Evolutionary conservation across 257 asterid genomes (phyloP).

Genomic region (Nicotiana noctiflora): DNA sequence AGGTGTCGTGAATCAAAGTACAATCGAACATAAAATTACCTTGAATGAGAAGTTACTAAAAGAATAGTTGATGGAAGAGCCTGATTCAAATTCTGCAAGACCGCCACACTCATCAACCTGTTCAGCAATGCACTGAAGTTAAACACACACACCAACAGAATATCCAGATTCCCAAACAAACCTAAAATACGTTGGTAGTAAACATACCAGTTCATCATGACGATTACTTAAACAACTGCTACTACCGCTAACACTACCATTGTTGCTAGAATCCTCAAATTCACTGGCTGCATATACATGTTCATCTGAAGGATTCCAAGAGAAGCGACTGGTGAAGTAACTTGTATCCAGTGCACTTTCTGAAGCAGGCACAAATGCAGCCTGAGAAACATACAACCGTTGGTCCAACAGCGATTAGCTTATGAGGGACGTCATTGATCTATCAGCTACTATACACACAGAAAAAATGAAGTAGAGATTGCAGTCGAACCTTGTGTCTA

Average conservation of each 20-base stretch:
- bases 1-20: neutral
- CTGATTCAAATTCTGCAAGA: constrained; percentile 57
- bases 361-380: constrained; percentile 90
- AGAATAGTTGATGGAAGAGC: constrained; percentile 69
- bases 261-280: constrained; percentile 75
- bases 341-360: constrained; percentile 94
- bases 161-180: neutral
- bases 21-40: constrained; percentile 30
- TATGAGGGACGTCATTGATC: neutral
- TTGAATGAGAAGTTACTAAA: constrained; percentile 95
- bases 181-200: neutral
- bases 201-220: constrained; percentile 78
- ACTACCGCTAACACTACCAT: constrained; percentile 74
- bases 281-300: constrained; percentile 77
- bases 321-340: constrained; percentile 87
- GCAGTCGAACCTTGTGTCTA: constrained; percentile 70
- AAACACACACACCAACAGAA: neutral
- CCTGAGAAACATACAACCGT: constrained; percentile 37
- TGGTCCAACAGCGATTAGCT: neutral
- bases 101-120: constrained; percentile 79
- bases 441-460: neutral
- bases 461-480: neutral
- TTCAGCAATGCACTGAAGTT: constrained; percentile 13
- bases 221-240: constrained; percentile 90
- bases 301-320: constrained; percentile 96